Evolutionary conservation across 2,329 filamentous ascomycete species (phyloP).

Genomic region (Anthostomella pinea): DNA sequence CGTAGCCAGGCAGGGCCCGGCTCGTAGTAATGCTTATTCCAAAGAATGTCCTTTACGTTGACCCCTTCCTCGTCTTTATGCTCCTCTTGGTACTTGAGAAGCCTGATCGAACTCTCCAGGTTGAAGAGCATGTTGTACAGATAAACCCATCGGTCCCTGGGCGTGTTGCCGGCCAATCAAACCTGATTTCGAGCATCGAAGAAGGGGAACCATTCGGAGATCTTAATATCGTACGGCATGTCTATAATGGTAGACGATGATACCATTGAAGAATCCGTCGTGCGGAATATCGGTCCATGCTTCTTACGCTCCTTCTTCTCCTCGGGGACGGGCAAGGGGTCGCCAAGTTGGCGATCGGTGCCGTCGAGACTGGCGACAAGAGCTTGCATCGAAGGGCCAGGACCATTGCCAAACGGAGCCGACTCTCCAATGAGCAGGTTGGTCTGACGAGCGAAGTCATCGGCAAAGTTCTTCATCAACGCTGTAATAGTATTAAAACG

Average conservation of each 20-base stretch:
- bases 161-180: not conserved
- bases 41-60: too few species aligned
- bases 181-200: not conserved
- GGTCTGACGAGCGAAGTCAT: slow-evolving; percentile 85
- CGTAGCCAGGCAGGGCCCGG: too few species aligned
- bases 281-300: too few species aligned
- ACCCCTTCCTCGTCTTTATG: too few species aligned
- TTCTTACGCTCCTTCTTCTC: slow-evolving; percentile 90
- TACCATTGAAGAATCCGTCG: too few species aligned
- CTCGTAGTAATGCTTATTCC: too few species aligned
- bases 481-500: slow-evolving; percentile 77
- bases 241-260: too few species aligned
- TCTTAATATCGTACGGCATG: not conserved
- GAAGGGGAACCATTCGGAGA: slow-evolving; percentile 16
- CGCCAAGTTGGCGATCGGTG: slow-evolving; percentile 46
- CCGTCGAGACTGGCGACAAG: slow-evolving; percentile 52
- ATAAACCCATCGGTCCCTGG: slow-evolving; percentile 2
- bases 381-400: slow-evolving; percentile 34
- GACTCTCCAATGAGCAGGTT: slow-evolving; percentile 74
- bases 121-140: too few species aligned
- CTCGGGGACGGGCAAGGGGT: slow-evolving; percentile 49
- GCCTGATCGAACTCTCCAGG: slow-evolving; percentile 1
- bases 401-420: slow-evolving; percentile 46
- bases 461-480: slow-evolving; percentile 74
- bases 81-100: not conserved